Evolutionary conservation across 768 basidiomycete genomes (phyloP).

Genomic region (Lactarius hatsudake): DNA sequence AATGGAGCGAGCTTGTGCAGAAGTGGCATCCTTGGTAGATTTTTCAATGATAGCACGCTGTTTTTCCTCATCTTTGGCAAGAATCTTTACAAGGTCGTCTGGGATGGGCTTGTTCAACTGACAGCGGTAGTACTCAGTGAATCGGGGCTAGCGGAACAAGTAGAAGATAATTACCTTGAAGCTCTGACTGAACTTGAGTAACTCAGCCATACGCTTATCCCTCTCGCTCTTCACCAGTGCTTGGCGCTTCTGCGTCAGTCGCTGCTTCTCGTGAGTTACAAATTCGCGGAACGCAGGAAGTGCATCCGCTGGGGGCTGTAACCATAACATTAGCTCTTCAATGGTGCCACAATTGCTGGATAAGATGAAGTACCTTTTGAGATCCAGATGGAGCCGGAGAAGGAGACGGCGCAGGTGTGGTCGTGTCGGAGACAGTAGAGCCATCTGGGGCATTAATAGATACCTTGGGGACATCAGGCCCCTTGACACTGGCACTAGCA

Average conservation of each 20-base stretch:
- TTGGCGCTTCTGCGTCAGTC: slow-evolving; percentile 87
- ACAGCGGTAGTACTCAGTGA: not conserved
- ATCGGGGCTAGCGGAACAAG: not conserved
- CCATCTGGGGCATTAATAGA: slow-evolving; percentile 80
- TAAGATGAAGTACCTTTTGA: slow-evolving; percentile 47
- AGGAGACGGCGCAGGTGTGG: slow-evolving; percentile 47
- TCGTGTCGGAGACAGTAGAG: slow-evolving; percentile 40
- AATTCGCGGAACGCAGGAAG: slow-evolving; percentile 88
- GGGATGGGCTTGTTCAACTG: slow-evolving; percentile 95
- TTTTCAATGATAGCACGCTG: slow-evolving; percentile 82
- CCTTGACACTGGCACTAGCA: slow-evolving; percentile 33
- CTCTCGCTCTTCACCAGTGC: slow-evolving; percentile 87
- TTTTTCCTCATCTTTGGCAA: slow-evolving; percentile 92
- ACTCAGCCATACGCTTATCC: slow-evolving; percentile 90
- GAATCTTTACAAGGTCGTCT: slow-evolving; percentile 86
- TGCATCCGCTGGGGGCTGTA: slow-evolving; percentile 68
- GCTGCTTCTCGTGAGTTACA: slow-evolving; percentile 87
- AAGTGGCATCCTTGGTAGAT: slow-evolving; percentile 62
- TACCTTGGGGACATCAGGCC: slow-evolving; percentile 64
- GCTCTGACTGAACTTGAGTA: slow-evolving; percentile 87
- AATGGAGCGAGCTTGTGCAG: slow-evolving; percentile 66
- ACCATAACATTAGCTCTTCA: slow-evolving; percentile 17
- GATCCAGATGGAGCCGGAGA: slow-evolving; percentile 55
- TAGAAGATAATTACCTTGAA: slow-evolving; percentile 72
- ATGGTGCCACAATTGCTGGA: slow-evolving; percentile 2